Conservation (phyloP, 2,329 filamentous ascomycete genomes). For the Colletotrichum navitas region DNA sequence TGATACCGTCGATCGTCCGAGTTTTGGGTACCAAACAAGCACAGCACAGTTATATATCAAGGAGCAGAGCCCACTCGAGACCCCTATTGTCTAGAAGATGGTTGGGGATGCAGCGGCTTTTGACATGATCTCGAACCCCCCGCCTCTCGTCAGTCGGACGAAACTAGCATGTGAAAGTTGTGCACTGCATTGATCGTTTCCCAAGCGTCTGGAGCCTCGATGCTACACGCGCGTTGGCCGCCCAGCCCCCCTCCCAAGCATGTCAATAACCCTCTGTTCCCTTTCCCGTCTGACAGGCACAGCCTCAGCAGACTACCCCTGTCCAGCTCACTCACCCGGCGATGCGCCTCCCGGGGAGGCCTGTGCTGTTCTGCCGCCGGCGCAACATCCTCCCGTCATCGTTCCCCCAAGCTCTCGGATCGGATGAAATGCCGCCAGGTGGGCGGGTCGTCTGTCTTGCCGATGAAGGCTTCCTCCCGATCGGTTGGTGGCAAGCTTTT, state of each 20-base stretch:
- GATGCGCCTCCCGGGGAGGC: conserved; percentile 30
- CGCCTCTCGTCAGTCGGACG: background rate
- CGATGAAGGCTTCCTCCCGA: conserved; percentile 11
- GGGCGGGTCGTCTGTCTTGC: conserved; percentile 32
- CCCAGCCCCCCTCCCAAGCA: background rate
- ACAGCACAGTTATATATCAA: conserved; percentile 9
- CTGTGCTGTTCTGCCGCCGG: conserved; percentile 22
- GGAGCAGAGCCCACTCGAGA: background rate
- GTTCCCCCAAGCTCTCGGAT: conserved; percentile 17
- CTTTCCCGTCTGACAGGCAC: conserved; percentile 1
- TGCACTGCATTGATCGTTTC: background rate
- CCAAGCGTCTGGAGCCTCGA: conserved; percentile 4
- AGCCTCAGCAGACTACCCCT: conserved; percentile 12
- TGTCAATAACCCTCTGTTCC: background rate
- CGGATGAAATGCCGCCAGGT: conserved; percentile 36
- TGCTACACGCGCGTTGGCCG: background rate
- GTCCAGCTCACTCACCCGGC: conserved; percentile 16
- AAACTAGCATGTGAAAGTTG: conserved; percentile 35
- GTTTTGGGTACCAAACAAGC: background rate
- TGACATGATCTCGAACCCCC: conserved; percentile 2
- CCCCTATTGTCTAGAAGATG: background rate
- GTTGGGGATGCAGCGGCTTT: conserved; percentile 15
- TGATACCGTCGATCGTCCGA: conserved; percentile 25
- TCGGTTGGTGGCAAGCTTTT: background rate
- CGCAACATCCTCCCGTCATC: conserved; percentile 38